Conservation (phyloP, 2,329 filamentous ascomycete genomes). For the Proliferodiscus dingleyae region DNA sequence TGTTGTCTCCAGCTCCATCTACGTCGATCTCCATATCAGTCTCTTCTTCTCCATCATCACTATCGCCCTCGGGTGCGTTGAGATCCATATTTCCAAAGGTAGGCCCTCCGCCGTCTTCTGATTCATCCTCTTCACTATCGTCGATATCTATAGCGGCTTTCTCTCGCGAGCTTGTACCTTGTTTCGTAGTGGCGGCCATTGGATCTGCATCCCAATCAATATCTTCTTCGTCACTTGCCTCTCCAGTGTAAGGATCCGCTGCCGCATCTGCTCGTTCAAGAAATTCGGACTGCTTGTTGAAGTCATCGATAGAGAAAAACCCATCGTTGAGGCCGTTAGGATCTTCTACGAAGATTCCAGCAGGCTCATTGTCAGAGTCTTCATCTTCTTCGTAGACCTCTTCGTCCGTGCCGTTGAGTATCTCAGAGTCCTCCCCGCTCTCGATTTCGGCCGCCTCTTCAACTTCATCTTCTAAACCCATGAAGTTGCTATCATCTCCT, state of each 20-base stretch:
- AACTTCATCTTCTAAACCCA: slow-evolving; percentile 31
- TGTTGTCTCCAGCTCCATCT: slow-evolving; percentile 56
- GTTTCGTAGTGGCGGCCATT: slow-evolving; percentile 38
- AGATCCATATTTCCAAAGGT: slow-evolving; percentile 79
- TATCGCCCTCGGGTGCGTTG: slow-evolving; percentile 65
- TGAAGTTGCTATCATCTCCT: slow-evolving; percentile 33
- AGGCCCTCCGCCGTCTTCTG: slow-evolving; percentile 70
- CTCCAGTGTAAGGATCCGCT: slow-evolving; percentile 69
- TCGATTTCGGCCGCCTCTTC: slow-evolving; percentile 30
- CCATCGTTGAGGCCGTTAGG: slow-evolving; percentile 88
- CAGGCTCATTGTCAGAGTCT: slow-evolving; percentile 43
- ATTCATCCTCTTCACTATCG: slow-evolving; percentile 38
- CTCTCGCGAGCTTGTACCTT: slow-evolving; percentile 28
- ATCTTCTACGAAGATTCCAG: slow-evolving; percentile 62
- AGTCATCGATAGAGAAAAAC: slow-evolving; percentile 96
- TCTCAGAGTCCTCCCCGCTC: slow-evolving; percentile 22
- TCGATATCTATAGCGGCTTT: slow-evolving; percentile 31
- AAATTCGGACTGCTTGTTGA: slow-evolving; percentile 89
- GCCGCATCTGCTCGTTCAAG: slow-evolving; percentile 80
- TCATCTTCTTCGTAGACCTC: slow-evolving; percentile 44
- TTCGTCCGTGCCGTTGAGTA: slow-evolving; percentile 33
- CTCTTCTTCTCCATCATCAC: slow-evolving; percentile 57
- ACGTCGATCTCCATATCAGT: slow-evolving; percentile 49
- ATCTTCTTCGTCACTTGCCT: slow-evolving; percentile 76
- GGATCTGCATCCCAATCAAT: slow-evolving; percentile 86